These are phyloP conservation scores for Solanum chilense DNA, from an alignment of 257 asterid genomes.

Conservation along the genomic window DNA sequence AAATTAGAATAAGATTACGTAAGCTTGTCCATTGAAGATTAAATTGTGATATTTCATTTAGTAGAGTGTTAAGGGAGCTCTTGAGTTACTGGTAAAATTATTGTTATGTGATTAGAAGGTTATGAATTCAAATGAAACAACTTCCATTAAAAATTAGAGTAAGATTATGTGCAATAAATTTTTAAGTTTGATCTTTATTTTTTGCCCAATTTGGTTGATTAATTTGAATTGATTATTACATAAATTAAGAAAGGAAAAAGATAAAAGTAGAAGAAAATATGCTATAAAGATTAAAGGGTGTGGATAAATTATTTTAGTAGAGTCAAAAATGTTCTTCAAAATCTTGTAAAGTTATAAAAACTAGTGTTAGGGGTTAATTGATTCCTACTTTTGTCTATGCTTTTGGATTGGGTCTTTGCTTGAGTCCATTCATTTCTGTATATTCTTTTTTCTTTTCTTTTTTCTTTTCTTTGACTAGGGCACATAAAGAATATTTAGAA, in stretches of 20 bases:
- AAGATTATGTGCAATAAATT: too few relatives aligned
- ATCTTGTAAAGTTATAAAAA: neutral
- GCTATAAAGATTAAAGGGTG: neutral
- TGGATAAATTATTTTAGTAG: neutral
- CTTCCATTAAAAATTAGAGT: neutral
- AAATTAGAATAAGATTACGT: too few relatives aligned
- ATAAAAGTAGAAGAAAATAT: neutral
- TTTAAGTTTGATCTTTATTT: accelerated
- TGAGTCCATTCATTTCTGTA: neutral
- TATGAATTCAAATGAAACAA: neutral
- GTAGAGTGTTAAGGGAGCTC: neutral
- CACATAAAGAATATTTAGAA: neutral
- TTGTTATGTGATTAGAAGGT: neutral
- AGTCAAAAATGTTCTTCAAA: neutral
- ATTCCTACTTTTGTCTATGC: neutral
- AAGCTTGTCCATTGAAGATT: neutral
- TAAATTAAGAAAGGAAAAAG: neutral
- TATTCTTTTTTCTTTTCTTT: neutral
- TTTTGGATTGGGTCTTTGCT: neutral
- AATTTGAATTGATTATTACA: neutral
- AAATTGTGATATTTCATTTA: neutral
- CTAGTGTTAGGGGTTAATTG: neutral
- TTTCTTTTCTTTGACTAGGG: neutral
- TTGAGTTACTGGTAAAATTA: neutral
- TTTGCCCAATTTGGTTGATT: neutral